Evolutionary conservation across 495 filamentous ascomycete genomes (phyloP), one percentile per base, ranked within the genome.

Genomic region (Talaromyces nanjingensis): DNA sequence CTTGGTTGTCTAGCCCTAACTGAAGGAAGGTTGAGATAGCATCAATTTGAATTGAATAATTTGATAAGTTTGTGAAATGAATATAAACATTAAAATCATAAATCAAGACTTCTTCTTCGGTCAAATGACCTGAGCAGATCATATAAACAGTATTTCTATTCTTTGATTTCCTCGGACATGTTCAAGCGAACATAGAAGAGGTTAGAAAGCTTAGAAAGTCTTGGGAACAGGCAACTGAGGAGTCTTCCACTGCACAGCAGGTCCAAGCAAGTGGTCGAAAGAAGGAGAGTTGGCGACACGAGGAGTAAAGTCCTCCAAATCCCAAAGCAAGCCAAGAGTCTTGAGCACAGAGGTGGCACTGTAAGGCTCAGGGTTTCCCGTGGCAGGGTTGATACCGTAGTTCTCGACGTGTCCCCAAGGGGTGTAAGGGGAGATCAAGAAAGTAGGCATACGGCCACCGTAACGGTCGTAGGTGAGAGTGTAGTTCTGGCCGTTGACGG

Each of bases 401-500:
- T 81, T 72, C 74, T 84, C 78, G n/a, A 82, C 73, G 18, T 67
- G 24, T 0, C 76, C 79, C 68, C 78, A 76, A 2, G 54, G 68
- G 1, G 78, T 71, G 73, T 76, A 83, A 3, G 80, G 80, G 1
- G 80, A 83, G 65, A 82, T 79, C 1, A 83, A 67, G n/a, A 80
- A 59, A 3, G 81, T 81, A 0, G 80, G 81, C 18, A 83, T 70
- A 62, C 80, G 80, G 8, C 73, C 76, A 45, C 81, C 82, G 12
- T 82, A 75, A 42, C 79, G 77, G 67, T 79, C 68, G 60, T 82
- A 84, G 27, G 66, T 58, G 68, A 79, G 77, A 7, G 76, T 83
- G 62, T 77, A 77, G 47, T 70, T 66, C 64, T 74, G 59, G 31
- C 80, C 81, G 49, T 75, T 71, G 0, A 72, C 70, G 0, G 78